Percentiles rank a stretch among this genome's conserved stretches.
Evolutionary conservation across 805 yeast species (phyloP).

Genomic region (Scheffersomyces stipitis): DNA sequence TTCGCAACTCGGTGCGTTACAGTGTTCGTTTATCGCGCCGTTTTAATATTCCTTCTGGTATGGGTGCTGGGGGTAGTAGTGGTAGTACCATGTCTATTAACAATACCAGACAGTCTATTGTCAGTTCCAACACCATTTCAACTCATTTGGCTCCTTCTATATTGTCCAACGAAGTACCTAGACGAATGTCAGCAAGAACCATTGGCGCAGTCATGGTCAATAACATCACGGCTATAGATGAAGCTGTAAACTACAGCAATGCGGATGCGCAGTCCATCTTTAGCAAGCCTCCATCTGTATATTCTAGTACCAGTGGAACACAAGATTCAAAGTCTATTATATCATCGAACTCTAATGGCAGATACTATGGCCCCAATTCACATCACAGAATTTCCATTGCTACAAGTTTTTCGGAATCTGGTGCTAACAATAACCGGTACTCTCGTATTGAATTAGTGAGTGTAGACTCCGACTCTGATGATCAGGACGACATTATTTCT

Average conservation of each 20-base stretch:
- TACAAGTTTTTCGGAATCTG: constrained; percentile 26
- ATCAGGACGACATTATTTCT: constrained; percentile 9
- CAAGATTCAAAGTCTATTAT: constrained; percentile 18
- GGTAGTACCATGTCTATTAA: constrained; percentile 8
- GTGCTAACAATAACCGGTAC: constrained; percentile 28
- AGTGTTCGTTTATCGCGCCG: constrained; percentile 60
- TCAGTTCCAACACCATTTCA: constrained; percentile 6
- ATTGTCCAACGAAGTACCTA: constrained; percentile 13
- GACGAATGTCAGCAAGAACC: constrained; percentile 37
- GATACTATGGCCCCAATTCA: constrained; percentile 1
- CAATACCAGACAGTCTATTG: constrained; percentile 10
- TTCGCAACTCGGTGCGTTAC: constrained; percentile 79
- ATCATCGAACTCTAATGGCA: constrained; percentile 9
- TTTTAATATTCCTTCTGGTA: constrained; percentile 21
- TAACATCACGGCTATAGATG: constrained; percentile 56
- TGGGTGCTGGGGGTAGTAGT: neutral
- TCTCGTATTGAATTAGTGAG: constrained; percentile 50
- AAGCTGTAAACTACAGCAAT: constrained; percentile 31
- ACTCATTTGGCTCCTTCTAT: constrained; percentile 20
- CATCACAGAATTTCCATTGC: constrained; percentile 25
- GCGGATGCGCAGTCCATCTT: constrained; percentile 28
- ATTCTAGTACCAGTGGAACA: constrained; percentile 12
- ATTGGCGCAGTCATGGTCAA: constrained; percentile 65
- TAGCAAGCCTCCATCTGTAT: constrained; percentile 26
- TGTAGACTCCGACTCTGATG: constrained; percentile 35